Evolutionary conservation across 2,329 filamentous ascomycete species (phyloP).

Genomic region (Beauveria caledonica): DNA sequence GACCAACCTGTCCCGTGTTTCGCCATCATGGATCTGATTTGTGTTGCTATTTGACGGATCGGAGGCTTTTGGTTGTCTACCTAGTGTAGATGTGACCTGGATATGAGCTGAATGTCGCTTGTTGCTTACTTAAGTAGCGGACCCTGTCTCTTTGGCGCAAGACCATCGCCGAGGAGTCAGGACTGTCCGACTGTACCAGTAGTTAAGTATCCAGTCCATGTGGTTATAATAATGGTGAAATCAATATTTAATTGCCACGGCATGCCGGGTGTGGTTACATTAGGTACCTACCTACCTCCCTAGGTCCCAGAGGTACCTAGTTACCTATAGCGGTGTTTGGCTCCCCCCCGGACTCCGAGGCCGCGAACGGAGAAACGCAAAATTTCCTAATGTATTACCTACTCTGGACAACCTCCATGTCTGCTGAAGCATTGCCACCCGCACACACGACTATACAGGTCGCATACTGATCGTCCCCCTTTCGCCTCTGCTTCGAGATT

Average conservation of each 20-base stretch:
- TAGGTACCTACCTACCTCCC: background rate
- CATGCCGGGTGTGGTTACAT: background rate
- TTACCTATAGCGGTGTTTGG: background rate
- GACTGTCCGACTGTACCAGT: no score
- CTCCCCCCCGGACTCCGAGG: constrained; percentile 25
- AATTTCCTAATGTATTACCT: constrained; percentile 19
- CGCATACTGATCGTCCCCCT: background rate
- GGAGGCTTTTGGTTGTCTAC: no score
- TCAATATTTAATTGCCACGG: background rate
- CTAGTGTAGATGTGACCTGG: background rate
- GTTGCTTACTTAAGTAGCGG: no score
- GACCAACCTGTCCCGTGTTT: background rate
- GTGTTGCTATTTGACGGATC: no score
- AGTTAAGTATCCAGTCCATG: no score
- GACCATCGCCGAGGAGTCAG: no score
- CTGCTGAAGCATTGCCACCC: constrained; percentile 4
- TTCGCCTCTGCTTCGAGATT: background rate
- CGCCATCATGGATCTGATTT: background rate
- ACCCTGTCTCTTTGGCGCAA: background rate
- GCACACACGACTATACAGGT: background rate
- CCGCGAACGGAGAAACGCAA: constrained; percentile 29
- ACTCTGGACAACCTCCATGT: constrained; percentile 18
- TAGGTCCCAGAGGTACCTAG: no score
- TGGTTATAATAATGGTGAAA: no score
- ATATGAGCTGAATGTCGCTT: background rate